Conservation (phyloP, 1,139 yeast species). For the Saccharomyces hybrid region DNA sequence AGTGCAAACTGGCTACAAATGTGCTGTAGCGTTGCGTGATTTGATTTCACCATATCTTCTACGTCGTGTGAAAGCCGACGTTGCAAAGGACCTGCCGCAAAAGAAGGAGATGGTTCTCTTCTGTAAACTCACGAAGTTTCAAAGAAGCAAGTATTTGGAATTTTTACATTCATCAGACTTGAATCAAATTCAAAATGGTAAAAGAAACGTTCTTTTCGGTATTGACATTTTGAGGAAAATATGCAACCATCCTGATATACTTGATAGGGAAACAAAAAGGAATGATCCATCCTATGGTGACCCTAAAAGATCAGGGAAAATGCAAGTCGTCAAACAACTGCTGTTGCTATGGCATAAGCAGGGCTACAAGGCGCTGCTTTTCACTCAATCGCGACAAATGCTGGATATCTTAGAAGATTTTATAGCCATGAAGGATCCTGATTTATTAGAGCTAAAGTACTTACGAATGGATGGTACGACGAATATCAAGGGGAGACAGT, state of each 20-base stretch:
- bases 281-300: conserved; percentile 50
- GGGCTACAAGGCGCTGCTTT: conserved; percentile 69
- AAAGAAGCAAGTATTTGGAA: conserved; percentile 61
- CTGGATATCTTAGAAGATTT: conserved; percentile 73
- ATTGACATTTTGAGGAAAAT: conserved; percentile 84
- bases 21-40: conserved; percentile 86
- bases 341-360: conserved; percentile 70
- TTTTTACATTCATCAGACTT: conserved; percentile 74
- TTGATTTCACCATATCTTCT: conserved; percentile 82
- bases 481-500: conserved; percentile 66
- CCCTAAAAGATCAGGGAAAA: conserved; percentile 72
- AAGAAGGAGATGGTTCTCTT: conserved; percentile 91
- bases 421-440: conserved; percentile 40
- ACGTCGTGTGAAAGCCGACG: conserved; percentile 84
- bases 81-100: conserved; percentile 92
- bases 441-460: conserved; percentile 39
- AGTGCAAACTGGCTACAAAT: conserved; percentile 92
- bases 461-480: conserved; percentile 95
- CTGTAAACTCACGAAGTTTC: conserved; percentile 73
- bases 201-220: conserved; percentile 76
- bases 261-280: conserved; percentile 45
- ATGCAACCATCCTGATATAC: conserved; percentile 92
- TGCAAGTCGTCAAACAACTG: conserved; percentile 78
- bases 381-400: conserved; percentile 93
- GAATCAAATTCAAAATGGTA: conserved; percentile 64